Evolutionary conservation across 1,284 basidiomycete species (phyloP), one percentile per base, ranked within the genome.

Genomic region (Ustilago trichophora): DNA sequence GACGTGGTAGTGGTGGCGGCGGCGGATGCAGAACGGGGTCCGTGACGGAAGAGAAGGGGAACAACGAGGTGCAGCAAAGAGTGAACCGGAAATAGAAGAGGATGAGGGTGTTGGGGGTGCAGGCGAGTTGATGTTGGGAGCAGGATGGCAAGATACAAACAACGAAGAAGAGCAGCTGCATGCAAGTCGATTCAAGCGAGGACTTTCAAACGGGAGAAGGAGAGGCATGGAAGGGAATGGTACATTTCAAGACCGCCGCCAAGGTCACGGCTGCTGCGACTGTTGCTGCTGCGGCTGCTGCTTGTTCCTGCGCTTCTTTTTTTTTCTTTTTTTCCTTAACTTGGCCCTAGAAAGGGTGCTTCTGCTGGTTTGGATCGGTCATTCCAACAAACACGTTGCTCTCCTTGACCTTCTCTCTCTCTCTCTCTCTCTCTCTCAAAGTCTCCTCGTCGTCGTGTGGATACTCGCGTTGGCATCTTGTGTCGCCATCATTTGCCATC

Each of bases 91-190:
- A 9, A 32, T n/a, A 27, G 36, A 16, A n/a, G 22, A 11, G 25
- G 35, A 48, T n/a, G 15, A 10, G 36, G 13, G 7, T 24, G 27
- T n/a, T 24, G 11, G 35, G 18, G 25, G 29, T 18, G 24, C 13
- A 15, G 49, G 15, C 29, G 25, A 21, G 35, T 33, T 19, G 45
- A 31, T 33, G 47, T 21, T 50, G 38, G 47, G 16, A 19, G 45
- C 35, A 29, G 45, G 26, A 38, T n/a, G 31, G 36, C 46, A 49
- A 29, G 46, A 33, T 40, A 32, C 36, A 40, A 38, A 50, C 48
- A n/a, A n/a, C n/a, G n/a, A n/a, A n/a, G n/a, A 50, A 31, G 25
- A 21, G 24, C 19, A 26, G 32, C 12, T 50, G 36, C 46, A 40
- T 35, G 34, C 34, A 26, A 34, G 10, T 13, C 26, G 34, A 40